Base-by-base conservation (phyloP, 495 filamentous ascomycete genomes). In the Xylaria intraflava region DNA sequence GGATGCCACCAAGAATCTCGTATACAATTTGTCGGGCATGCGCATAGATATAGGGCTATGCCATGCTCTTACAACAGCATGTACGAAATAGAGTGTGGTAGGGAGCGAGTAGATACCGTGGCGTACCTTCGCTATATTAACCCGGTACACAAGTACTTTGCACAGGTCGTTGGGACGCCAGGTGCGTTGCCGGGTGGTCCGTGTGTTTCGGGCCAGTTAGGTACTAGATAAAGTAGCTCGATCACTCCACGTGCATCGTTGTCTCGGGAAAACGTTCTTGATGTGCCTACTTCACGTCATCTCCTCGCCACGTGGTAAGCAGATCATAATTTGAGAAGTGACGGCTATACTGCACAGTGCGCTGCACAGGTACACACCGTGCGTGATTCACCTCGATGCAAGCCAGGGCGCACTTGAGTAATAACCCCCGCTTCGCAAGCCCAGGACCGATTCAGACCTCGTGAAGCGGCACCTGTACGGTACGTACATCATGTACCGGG, bases 261-360 rank as follows among this genome's bases (percentile, higher is more conserved):
- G 27, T 8, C 19, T 43, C 36, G 24, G 19, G 2, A 12, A 27
- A 14, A 29, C 17, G 43, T 24, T n/a, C n/a, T n/a, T n/a, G n/a
- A n/a, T n/a, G n/a, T n/a, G n/a, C n/a, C n/a, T n/a, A 8, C 10
- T 20, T 20, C 17, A 22, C 36, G 36, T 35, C 20, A 38, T 46
- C 41, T 42, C 20, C 20, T 51, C 27, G 30, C 50, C 50, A 53
- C 50, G 50, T 53, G 50, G 50, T 53, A 30, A n/a, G 9, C 20
- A 31, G 44, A 6, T 6, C 20, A 24, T 44, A 43, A 8, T 36
- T 43, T 40, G 39, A 29, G 44, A 41, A 27, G 9, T 19, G 38
- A 27, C 6, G 44, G 31, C 24, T 30, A 23, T 41, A 33, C 11
- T 6, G 19, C 23, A 9, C 24, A 36, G 33, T 19, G 17, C 31